Conservation (phyloP, 495 filamentous ascomycete species). For the Penicillium flavigenum region DNA sequence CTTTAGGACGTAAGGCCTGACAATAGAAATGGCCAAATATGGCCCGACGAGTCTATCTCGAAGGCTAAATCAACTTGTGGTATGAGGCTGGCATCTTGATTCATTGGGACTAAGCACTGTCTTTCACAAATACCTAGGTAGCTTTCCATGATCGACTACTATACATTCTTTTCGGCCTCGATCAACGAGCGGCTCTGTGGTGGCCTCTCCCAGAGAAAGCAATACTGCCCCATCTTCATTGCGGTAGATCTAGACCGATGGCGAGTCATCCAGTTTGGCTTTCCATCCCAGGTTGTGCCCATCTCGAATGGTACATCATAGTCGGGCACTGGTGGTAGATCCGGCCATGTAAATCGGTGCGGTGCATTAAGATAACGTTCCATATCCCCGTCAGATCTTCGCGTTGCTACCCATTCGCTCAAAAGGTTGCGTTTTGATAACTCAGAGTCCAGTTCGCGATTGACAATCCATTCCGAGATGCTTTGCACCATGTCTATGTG, state of each 20-base stretch:
- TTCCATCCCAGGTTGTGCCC: slow-evolving; percentile 19
- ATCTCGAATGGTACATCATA: slow-evolving; percentile 23
- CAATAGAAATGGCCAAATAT: too few species aligned
- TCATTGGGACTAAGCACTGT: background rate
- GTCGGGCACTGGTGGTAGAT: slow-evolving; percentile 21
- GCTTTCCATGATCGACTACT: background rate
- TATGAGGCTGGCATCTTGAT: background rate
- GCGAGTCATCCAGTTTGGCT: slow-evolving; percentile 19
- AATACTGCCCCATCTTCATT: slow-evolving; percentile 26
- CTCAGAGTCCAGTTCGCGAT: slow-evolving; percentile 26
- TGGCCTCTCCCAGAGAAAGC: slow-evolving; percentile 26
- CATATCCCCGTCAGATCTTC: slow-evolving; percentile 18
- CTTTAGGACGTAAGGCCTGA: too few species aligned
- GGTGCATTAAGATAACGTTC: slow-evolving; percentile 25
- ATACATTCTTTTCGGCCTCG: background rate
- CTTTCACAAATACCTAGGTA: background rate
- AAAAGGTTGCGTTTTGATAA: slow-evolving; percentile 24
- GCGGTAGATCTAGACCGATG: slow-evolving; percentile 19
- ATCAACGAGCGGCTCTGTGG: slow-evolving; percentile 16
- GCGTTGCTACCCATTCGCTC: slow-evolving; percentile 21
- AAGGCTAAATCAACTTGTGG: too few species aligned
- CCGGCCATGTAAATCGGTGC: slow-evolving; percentile 23
- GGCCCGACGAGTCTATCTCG: too few species aligned
- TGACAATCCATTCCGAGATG: slow-evolving; percentile 21
- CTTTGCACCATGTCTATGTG: slow-evolving; percentile 23